Percentiles rank a stretch among this genome's conserved stretches.
Conservation (phyloP, 176 grass and related monocot genomes). For the bread wheat (Triticum aestivum) region IWGSC_CS_RefSeq_v2.1 NC_057814.1:416539305-416539804, state of each 20-base stretch:
- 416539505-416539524: not conserved
- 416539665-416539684: conserved; percentile 90
- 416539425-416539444: not conserved
- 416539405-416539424: not conserved
- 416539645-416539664: conserved; percentile 83
- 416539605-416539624: conserved; percentile 97
- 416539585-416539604: conserved; percentile 7
- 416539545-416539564: not conserved
- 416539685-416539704: conserved; percentile 96
- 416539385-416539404: not conserved
- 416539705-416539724: conserved; percentile 84
- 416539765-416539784: conserved; percentile 65
- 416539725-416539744: conserved; percentile 97
- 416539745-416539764: conserved; percentile 96
- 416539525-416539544: not conserved
- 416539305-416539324: not conserved
- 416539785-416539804: not conserved
- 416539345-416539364: not conserved
- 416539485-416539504: not conserved
- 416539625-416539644: conserved; percentile 83
- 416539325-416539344: not conserved
- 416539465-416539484: not conserved
- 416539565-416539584: not conserved
- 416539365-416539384: not conserved
- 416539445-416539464: not conserved